These are phyloP conservation scores for Pseudoperonospora humuli DNA, from an alignment of 352 stramenopile species.

Conservation along the genomic window DNA sequence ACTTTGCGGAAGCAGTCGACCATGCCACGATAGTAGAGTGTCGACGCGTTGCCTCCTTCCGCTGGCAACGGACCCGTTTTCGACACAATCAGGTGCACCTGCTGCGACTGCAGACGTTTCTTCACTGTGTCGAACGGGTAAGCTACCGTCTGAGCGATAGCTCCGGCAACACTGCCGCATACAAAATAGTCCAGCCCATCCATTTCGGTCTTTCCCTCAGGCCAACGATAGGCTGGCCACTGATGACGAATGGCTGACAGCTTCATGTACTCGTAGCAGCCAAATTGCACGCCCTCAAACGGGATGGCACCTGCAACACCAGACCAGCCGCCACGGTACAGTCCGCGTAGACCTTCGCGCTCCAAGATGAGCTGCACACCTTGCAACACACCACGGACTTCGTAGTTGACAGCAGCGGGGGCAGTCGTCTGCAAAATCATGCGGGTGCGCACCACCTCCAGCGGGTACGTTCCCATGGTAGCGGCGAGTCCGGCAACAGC, in stretches of 20 bases:
- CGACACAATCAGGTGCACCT: conserved; percentile 19
- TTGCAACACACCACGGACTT: conserved; percentile 54
- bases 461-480: conserved; percentile 67
- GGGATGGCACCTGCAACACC: conserved; percentile 63
- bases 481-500: conserved; percentile 57
- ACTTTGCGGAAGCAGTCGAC: conserved; percentile 68
- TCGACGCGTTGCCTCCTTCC: conserved; percentile 17
- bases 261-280: conserved; percentile 80
- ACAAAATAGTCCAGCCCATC: conserved; percentile 72
- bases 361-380: conserved; percentile 50
- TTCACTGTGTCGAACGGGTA: conserved; percentile 85
- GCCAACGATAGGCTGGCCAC: conserved; percentile 57
- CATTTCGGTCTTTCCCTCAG: conserved; percentile 56
- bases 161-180: conserved; percentile 60
- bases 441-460: conserved; percentile 74
- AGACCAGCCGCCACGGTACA: conserved; percentile 69
- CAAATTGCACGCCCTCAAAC: conserved; percentile 80
- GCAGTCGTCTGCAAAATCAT: conserved; percentile 60
- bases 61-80: conserved; percentile 11
- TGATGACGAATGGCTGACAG: conserved; percentile 30
- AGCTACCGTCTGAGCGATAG: conserved; percentile 70
- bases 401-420: conserved; percentile 20
- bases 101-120: conserved; percentile 67
- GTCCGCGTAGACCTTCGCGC: conserved; percentile 49
- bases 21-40: conserved; percentile 56